Evolutionary conservation across 139 green algal genomes (phyloP), one percentile per base, ranked within the genome.

Genomic region (Picochlorum sp.): DNA sequence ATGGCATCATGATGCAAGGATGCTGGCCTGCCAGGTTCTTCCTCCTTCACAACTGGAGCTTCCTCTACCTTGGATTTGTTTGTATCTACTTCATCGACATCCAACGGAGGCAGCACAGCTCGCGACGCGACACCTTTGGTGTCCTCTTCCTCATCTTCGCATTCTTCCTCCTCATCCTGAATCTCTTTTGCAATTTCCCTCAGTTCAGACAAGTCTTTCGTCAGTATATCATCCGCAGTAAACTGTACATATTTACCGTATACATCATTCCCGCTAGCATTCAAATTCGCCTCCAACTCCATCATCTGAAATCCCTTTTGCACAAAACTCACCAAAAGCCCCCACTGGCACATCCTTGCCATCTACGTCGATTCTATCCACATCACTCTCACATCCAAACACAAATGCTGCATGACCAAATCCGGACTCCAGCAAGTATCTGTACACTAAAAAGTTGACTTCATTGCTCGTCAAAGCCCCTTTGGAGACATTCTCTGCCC

Each of bases 301-400:
- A 96, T 67, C 65, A 95, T 98, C 71, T 98, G 92, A 57, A 98
- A 61, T 6, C 94, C 94, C 65, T 97, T 98, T 62, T 98, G 92
- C 1, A 98, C 77, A 56, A 97, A 92, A 2, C 82, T 84, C 6
- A 99, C 84, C 30, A 99, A 77, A 77, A 5, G 90, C 87, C 2
- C 89, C 90, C 3, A 92, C 83, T 4, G 94, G 88, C 21, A 98
- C 85, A 24, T 91, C 80, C 59, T 90, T 88, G 44, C 78, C 82
- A 30, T 93, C 83, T 18, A 96, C 79, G 38, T 72, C 63, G 11
- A 64, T 69, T 20, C 79, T 79, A 37, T 73, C 61, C 4, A 96
- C 76, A 10, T 63, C 74, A 62, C 72, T 86, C 71, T 99, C 94
- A 32, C 91, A 86, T 8, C 83, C 88, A 75, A 99, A 96, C 4